A percentile compares a stretch with the other conserved stretches of the same genome.
These are phyloP conservation scores for Pestalotiopsis sp. DNA, from an alignment of 2,329 filamentous ascomycete species.

Conservation along the genomic window DNA sequence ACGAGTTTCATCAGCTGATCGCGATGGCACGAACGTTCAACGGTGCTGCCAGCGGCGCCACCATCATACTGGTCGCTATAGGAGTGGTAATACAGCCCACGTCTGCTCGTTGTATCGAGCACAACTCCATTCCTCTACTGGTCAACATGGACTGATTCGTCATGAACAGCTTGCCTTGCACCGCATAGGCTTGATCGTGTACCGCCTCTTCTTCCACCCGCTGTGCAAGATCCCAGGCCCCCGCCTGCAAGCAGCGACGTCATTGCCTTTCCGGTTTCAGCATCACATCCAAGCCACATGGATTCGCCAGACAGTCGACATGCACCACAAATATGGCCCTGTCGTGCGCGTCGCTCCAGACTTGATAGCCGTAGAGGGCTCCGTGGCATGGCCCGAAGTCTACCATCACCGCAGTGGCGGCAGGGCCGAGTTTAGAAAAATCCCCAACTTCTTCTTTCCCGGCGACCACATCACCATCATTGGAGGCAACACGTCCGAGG, in stretches of 20 bases:
- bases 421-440: constrained; percentile 21
- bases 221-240: neutral
- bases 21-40: no score
- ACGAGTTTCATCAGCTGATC: no score
- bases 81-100: no score
- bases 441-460: constrained; percentile 13
- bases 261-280: neutral
- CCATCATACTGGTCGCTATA: no score
- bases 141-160: no score
- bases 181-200: neutral
- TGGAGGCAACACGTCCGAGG: constrained; percentile 16
- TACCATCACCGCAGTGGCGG: constrained; percentile 29
- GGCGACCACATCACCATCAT: constrained; percentile 15
- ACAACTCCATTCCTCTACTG: no score
- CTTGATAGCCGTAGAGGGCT: constrained; percentile 36
- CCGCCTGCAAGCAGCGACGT: neutral
- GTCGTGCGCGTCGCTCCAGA: constrained; percentile 43
- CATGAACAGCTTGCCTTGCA: neutral
- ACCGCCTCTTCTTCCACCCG: neutral
- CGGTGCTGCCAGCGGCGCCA: no score
- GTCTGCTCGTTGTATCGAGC: no score
- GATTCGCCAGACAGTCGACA: constrained; percentile 10
- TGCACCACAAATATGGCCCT: constrained; percentile 34
- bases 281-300: neutral
- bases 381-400: constrained; percentile 32